Base-by-base conservation (phyloP, 192 early-diverging fungal species). In the Polychytrium aggregatum region DNA sequence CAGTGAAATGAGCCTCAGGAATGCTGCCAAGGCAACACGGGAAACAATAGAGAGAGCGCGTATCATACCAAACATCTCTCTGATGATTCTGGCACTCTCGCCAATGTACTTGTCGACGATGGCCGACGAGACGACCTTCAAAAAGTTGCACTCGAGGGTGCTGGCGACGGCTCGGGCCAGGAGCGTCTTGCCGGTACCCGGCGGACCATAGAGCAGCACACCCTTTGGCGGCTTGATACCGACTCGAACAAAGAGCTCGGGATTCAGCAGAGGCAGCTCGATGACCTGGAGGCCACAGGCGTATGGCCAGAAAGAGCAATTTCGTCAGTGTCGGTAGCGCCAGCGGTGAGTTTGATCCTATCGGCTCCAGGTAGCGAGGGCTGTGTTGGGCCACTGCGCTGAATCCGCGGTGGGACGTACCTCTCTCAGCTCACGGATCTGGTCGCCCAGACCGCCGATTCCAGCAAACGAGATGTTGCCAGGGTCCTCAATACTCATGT, bases 41-140 rank as follows among this genome's bases (percentile, higher is more conserved):
- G n/a, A n/a, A n/a, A n/a, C n/a, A 14, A 51, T n/a, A n/a, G n/a
- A n/a, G n/a, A n/a, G n/a, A n/a, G n/a, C n/a, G n/a, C n/a, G n/a
- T n/a, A n/a, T n/a, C 48, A 24, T 47, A 84, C 88, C 92, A 82
- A 98, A 98, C 96, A 98, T 99, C 67, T 99, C 96, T 26, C 96
- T 78, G 48, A 99, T 81, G 41, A 99, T 66, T 53, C 96, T 70
- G 37, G 96, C 93, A 71, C 86, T 90, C 70, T 99, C 96, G 49
- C 96, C 96, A 71, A 99, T 99, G 60, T 95, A 99, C 71, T 99
- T 99, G 77, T 99, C 96, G 2, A 99, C 93, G 67, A 99, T 99
- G 9, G 96, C 96, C 60, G 85, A 88, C 22, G 91, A 92, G 0
- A 97, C 96, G 1, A 98, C 92, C 62, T 99, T 99, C 37, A 99